Evolutionary conservation across 345 rosid genomes (phyloP).

Genomic region (Rubroshorea leprosula): DNA sequence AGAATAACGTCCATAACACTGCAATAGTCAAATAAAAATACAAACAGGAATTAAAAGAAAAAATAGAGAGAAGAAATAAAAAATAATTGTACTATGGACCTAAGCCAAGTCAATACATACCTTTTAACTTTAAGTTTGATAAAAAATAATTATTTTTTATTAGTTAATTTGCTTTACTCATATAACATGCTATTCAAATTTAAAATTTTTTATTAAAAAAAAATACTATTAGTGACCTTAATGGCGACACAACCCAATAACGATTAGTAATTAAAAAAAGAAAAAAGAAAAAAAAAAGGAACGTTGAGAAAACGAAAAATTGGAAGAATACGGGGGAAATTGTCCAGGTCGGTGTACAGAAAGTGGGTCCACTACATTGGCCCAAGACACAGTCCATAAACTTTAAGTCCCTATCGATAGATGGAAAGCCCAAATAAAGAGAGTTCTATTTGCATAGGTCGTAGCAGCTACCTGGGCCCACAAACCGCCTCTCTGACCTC

Average conservation of each 20-base stretch:
- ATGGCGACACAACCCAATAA: no score
- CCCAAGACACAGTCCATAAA: slow-evolving; percentile 20
- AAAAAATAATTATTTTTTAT: no score
- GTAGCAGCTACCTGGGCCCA: slow-evolving; percentile 16
- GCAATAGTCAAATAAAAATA: background rate
- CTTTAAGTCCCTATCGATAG: slow-evolving; percentile 27
- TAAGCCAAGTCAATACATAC: no score
- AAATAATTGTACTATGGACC: no score
- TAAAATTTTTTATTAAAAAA: no score
- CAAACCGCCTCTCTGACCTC: slow-evolving; percentile 25
- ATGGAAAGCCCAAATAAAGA: slow-evolving; percentile 16
- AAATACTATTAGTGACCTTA: no score
- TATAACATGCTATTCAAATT: no score
- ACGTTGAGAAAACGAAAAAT: background rate
- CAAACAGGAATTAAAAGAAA: no score
- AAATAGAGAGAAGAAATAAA: no score
- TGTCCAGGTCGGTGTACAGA: background rate
- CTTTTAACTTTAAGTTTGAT: no score
- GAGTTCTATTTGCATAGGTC: slow-evolving; percentile 1
- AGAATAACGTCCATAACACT: background rate
- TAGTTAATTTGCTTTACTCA: no score
- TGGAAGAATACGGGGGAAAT: slow-evolving; percentile 20
- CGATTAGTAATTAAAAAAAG: no score
- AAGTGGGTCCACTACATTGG: slow-evolving; percentile 10
- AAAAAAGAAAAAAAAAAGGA: slow-evolving; percentile 1